phyloP scores from a whole-genome alignment of 306 rosid genomes.

The Biancaea sappan region DNA sequence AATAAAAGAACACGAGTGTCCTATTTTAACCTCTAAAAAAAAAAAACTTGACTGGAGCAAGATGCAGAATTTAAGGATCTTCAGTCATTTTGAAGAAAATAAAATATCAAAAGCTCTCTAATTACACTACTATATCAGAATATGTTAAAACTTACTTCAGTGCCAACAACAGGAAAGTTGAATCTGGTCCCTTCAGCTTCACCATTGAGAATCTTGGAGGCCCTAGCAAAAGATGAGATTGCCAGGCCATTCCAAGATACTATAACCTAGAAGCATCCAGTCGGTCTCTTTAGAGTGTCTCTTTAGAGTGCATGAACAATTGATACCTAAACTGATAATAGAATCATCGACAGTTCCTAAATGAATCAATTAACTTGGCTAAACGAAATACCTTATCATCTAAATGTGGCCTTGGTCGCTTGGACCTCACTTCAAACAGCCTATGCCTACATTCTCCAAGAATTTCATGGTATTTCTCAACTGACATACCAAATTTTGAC shows the following conservation, averaged over 20 bases:
- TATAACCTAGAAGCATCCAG: conserved; percentile 71
- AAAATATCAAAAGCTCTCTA: conserved; percentile 20
- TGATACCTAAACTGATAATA: conserved; percentile 14
- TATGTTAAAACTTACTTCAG: conserved; percentile 62
- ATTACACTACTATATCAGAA: conserved; percentile 14
- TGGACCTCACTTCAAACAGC: conserved; percentile 74
- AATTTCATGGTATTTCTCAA: conserved; percentile 67
- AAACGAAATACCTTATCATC: conserved; percentile 74
- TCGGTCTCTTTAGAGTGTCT: conserved; percentile 36
- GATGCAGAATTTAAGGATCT: background rate
- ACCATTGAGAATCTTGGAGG: conserved; percentile 77
- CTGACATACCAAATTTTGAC: conserved; percentile 63
- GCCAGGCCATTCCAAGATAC: conserved; percentile 96
- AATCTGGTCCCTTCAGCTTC: conserved; percentile 63
- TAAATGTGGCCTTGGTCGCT: conserved; percentile 85
- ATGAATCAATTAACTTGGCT: conserved; percentile 20
- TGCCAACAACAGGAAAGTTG: conserved; percentile 77
- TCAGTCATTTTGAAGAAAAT: conserved; percentile 10
- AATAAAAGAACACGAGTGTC: conserved; percentile 12
- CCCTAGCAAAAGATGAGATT: conserved; percentile 91
- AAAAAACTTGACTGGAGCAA: background rate
- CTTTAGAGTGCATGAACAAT: conserved; percentile 31
- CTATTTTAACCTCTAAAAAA: background rate
- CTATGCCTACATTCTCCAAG: conserved; percentile 75
- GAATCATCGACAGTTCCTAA: background rate